phyloP scores from a whole-genome alignment of 2,329 filamentous ascomycete species.

The Aspergillus cejpii region DNA sequence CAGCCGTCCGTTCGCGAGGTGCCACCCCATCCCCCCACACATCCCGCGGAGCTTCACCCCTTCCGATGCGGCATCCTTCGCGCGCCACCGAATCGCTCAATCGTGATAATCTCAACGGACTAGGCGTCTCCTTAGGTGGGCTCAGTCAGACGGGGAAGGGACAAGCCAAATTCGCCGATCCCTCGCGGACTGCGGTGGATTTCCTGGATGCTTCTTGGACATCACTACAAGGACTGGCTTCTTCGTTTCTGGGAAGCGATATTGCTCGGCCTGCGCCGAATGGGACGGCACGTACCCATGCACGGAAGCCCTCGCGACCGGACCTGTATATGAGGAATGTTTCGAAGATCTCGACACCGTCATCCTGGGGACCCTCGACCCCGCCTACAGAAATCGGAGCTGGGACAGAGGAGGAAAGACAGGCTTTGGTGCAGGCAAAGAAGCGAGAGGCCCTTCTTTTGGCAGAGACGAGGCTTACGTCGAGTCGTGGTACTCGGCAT shows the following conservation, averaged over 20 bases:
- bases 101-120: slow-evolving; percentile 18
- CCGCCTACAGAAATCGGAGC: slow-evolving; percentile 28
- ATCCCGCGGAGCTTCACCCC: slow-evolving; percentile 34
- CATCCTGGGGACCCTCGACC: slow-evolving; percentile 40
- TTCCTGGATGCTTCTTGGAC: slow-evolving; percentile 45
- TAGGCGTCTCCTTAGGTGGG: slow-evolving; percentile 21
- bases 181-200: slow-evolving; percentile 26
- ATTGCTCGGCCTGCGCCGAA: slow-evolving; percentile 23
- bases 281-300: slow-evolving; percentile 24
- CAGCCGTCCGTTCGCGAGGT: slow-evolving; percentile 36
- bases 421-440: slow-evolving; percentile 43
- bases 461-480: slow-evolving; percentile 37
- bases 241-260: slow-evolving; percentile 43
- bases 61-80: slow-evolving; percentile 36
- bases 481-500: slow-evolving; percentile 34
- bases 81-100: slow-evolving; percentile 24
- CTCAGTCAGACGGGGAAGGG: slow-evolving; percentile 19
- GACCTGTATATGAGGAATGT: slow-evolving; percentile 25
- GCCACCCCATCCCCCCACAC: slow-evolving; percentile 37
- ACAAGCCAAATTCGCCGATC: slow-evolving; percentile 20
- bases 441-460: slow-evolving; percentile 43
- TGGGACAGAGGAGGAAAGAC: slow-evolving; percentile 41
- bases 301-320: slow-evolving; percentile 35
- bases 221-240: slow-evolving; percentile 45
- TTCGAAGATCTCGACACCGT: slow-evolving; percentile 20